Evolutionary conservation across 257 asterid species (phyloP).

Genomic region (Knoxia roxburghii): DNA sequence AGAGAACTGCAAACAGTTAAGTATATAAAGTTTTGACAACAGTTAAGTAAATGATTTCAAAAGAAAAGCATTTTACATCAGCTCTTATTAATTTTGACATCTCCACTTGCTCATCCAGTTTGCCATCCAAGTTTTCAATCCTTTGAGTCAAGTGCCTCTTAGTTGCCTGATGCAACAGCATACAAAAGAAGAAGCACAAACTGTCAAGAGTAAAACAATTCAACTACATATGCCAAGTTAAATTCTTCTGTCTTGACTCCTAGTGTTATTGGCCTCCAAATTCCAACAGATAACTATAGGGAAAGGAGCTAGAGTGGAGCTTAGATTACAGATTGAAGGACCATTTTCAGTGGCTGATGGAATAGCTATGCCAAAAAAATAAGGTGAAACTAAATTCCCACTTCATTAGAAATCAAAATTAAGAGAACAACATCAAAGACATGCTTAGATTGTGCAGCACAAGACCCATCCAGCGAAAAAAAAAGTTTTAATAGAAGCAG

Average conservation of each 20-base stretch:
- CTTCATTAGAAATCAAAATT: neutral
- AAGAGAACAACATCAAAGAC: neutral
- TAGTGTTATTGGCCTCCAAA: neutral
- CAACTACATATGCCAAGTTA: neutral
- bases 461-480: neutral
- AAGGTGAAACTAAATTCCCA: neutral
- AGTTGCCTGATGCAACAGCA: conserved; percentile 51
- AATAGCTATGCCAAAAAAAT: neutral
- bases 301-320: neutral
- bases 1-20: neutral
- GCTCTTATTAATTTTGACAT: conserved; percentile 60
- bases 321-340: neutral
- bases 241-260: no score
- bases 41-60: neutral
- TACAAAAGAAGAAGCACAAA: no score
- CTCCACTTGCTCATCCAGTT: conserved; percentile 85
- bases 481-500: no score
- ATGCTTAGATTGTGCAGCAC: neutral
- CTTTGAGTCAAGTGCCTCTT: conserved; percentile 91
- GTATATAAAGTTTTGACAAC: neutral
- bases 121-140: conserved; percentile 86
- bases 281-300: neutral
- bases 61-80: conserved; percentile 48
- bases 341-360: neutral
- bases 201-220: neutral